Evolutionary conservation across 495 filamentous ascomycete species (phyloP), one percentile per base, ranked within the genome.

Genomic region (Tuber brumale): DNA sequence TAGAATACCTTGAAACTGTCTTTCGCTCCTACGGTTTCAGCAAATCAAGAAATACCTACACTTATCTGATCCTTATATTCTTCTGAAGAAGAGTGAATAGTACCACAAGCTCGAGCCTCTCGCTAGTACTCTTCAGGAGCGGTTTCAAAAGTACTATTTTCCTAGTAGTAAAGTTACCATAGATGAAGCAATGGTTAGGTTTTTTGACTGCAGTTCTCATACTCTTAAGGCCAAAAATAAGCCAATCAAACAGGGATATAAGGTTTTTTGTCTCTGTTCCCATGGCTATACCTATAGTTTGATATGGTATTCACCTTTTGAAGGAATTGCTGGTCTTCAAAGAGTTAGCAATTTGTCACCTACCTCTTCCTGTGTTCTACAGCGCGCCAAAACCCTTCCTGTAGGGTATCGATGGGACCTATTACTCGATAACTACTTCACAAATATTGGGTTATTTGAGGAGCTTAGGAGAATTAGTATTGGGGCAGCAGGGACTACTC

Each of bases 181-280:
- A 37, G 69, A 79, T 70, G 72, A 72, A 66, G 72, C 72, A 31
- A 77, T 79, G 21, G 69, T 76, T 27, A 44, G 42, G 41, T 77
- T 77, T 70, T 71, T 72, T 6, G 76, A 57, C 21, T 39, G 51
- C 39, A 69, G n/a, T 16, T 31, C 37, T 23, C 45, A 79, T 74
- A 76, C 70, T 23, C 48, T 76, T 16, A 79, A 76, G 23, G 71
- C 41, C 3, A 57, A 46, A 70, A 74, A 76, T 21, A 76, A 79
- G 27, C 71, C 39, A 19, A 79, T 76, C 5, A 43, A 45, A 19
- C 43, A 77, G 72, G 45, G 72, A 1, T 75, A 46, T n/a, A 74
- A 77, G 45, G 4, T 75, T 5, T 75, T 77, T 42, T 27, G 37
- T 23, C 69, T 75, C 14, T 77, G 69, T n/a, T 70, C 48, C 35